These are phyloP conservation scores for Monosporascus cannonballus DNA, from an alignment of 2,329 filamentous ascomycete species.

Conservation along the genomic window DNA sequence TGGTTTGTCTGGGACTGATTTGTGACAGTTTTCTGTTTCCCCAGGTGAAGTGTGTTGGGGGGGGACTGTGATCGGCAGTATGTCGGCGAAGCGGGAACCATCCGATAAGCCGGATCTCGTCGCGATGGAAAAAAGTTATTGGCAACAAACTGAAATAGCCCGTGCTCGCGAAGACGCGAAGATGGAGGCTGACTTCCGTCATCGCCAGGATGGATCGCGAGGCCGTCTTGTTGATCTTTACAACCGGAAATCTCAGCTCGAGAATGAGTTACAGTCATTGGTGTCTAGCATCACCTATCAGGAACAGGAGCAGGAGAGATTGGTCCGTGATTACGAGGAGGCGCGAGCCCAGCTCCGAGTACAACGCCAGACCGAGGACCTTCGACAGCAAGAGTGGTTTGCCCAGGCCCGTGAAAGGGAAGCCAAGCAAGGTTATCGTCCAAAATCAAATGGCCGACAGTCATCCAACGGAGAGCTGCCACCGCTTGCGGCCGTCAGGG, in stretches of 20 bases:
- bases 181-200: conserved; percentile 13
- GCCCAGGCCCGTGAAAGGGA: conserved; percentile 11
- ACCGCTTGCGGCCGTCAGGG: conserved; percentile 13
- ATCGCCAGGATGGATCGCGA: conserved; percentile 15
- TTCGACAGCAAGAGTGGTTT: conserved; percentile 14
- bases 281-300: conserved; percentile 14
- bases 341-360: conserved; percentile 6
- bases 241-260: conserved; percentile 14
- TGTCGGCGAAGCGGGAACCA: conserved; percentile 17
- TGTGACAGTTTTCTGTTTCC: no score
- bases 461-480: conserved; percentile 9
- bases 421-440: conserved; percentile 12
- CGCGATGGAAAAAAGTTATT: conserved; percentile 17
- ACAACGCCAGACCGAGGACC: conserved; percentile 19
- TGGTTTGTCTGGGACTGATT: no score
- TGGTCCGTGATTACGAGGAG: conserved; percentile 17
- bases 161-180: conserved; percentile 19
- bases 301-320: conserved; percentile 18
- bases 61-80: conserved; percentile 6
- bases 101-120: conserved; percentile 13
- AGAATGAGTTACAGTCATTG: conserved; percentile 16
- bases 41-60: neutral
- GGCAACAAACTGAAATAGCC: conserved; percentile 13
- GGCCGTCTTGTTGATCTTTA: conserved; percentile 15
- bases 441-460: conserved; percentile 9